phyloP scores from a whole-genome alignment of 2,329 filamentous ascomycete genomes.

The Alternaria infectoria region DNA sequence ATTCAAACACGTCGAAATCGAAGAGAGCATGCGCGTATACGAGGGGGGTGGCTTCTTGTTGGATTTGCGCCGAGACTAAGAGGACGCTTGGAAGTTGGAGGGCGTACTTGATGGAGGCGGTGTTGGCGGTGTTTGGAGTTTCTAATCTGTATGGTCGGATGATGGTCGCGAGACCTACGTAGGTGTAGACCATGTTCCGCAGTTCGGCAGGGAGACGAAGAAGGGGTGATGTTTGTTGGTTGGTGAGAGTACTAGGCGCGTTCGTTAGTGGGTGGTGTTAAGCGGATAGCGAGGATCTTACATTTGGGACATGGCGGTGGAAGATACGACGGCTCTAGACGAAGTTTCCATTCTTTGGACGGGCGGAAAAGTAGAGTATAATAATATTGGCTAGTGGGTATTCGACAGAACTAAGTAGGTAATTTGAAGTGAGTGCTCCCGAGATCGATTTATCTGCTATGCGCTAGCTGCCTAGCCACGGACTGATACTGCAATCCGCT shows the following conservation, averaged over 20 bases:
- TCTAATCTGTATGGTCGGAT: no score
- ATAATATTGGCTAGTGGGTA: not conserved
- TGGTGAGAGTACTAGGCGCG: not conserved
- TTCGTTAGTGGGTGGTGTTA: not conserved
- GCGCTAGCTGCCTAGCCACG: not conserved
- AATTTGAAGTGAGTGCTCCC: not conserved
- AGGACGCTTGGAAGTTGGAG: no score
- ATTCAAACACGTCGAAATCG: no score
- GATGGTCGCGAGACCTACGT: no score
- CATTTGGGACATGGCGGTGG: not conserved
- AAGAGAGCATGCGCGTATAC: no score
- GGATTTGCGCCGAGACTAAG: no score
- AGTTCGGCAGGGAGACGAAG: not conserved
- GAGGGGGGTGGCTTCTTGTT: no score
- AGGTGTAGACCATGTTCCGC: no score
- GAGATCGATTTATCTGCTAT: not conserved
- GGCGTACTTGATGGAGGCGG: no score
- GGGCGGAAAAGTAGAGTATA: not conserved
- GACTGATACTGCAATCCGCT: not conserved
- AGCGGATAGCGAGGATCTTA: rapidly evolving
- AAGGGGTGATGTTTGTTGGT: not conserved
- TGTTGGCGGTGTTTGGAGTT: no score
- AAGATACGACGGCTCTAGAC: not conserved
- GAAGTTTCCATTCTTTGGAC: not conserved
- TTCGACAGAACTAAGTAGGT: not conserved